Conservation (phyloP, 805 yeast genomes). For the Zygotorulaspora chibaensis region DNA sequence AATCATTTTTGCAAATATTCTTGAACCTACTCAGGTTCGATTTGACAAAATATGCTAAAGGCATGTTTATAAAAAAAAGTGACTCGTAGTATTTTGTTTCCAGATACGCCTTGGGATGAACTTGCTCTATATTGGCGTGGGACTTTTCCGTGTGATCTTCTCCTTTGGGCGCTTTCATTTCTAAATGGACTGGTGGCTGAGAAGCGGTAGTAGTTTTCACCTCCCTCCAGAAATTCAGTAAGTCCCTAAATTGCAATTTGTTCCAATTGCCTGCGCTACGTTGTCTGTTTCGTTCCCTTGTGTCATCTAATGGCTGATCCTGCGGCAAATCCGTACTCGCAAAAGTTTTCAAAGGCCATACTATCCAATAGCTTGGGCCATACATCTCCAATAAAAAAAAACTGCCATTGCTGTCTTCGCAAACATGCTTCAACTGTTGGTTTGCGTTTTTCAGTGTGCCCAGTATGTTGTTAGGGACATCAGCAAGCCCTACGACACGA, state of each 20-base stretch:
- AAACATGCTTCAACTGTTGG: constrained; percentile 9
- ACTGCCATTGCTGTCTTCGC: neutral
- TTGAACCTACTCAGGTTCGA: constrained; percentile 46
- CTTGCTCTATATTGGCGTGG: neutral
- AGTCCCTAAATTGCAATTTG: constrained; percentile 6
- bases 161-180: constrained; percentile 13
- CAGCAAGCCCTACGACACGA: constrained; percentile 3
- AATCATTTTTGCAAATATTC: constrained; percentile 37
- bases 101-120: constrained; percentile 26
- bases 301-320: neutral
- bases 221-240: constrained; percentile 16
- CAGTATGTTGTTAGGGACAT: constrained; percentile 8
- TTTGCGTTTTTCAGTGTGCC: neutral
- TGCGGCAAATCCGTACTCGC: constrained; percentile 6
- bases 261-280: constrained; percentile 6
- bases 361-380: constrained; percentile 18
- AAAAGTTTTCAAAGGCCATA: constrained; percentile 12
- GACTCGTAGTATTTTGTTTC: constrained; percentile 35
- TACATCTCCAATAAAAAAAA: constrained; percentile 21
- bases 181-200: constrained; percentile 3
- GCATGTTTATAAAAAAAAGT: constrained; percentile 35
- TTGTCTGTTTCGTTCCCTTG: neutral
- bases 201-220: neutral
- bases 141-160: neutral
- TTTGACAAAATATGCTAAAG: constrained; percentile 42